Evolutionary conservation across 2,329 filamentous ascomycete species (phyloP).

Genomic region (Claviceps africana): DNA sequence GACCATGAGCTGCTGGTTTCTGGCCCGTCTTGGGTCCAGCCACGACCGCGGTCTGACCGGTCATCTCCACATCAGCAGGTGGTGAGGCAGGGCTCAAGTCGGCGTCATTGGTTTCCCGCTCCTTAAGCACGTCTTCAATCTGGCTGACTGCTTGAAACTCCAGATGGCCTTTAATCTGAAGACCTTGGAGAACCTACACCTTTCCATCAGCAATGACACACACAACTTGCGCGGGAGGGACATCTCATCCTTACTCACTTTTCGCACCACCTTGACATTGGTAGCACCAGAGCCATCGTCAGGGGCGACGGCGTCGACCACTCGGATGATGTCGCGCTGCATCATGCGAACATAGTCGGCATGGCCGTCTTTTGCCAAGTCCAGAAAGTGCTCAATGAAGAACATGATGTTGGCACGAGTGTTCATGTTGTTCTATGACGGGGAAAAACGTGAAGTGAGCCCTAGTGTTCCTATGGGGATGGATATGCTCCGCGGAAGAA

Average conservation of each 20-base stretch:
- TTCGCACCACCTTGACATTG: conserved; percentile 84
- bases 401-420: conserved; percentile 98
- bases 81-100: conserved; percentile 41
- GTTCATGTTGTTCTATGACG: conserved; percentile 73
- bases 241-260: conserved; percentile 35
- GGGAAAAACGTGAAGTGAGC: background rate
- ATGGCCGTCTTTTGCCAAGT: conserved; percentile 65
- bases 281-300: conserved; percentile 77
- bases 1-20: conserved; percentile 21
- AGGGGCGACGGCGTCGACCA: conserved; percentile 85
- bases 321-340: conserved; percentile 77
- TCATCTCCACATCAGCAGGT: conserved; percentile 25
- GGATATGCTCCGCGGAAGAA: too few species aligned
- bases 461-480: background rate
- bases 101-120: conserved; percentile 53
- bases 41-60: conserved; percentile 28
- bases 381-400: conserved; percentile 90
- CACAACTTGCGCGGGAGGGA: background rate
- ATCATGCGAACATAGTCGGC: conserved; percentile 84
- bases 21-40: conserved; percentile 23
- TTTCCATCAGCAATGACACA: background rate
- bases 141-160: conserved; percentile 60
- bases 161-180: conserved; percentile 59
- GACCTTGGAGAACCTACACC: conserved; percentile 49
- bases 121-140: conserved; percentile 71